Percentiles rank a stretch among this genome's conserved stretches.
These are phyloP conservation scores for Quercus engelmannii DNA, from an alignment of 306 rosid species.

Conservation along the genomic window DNA sequence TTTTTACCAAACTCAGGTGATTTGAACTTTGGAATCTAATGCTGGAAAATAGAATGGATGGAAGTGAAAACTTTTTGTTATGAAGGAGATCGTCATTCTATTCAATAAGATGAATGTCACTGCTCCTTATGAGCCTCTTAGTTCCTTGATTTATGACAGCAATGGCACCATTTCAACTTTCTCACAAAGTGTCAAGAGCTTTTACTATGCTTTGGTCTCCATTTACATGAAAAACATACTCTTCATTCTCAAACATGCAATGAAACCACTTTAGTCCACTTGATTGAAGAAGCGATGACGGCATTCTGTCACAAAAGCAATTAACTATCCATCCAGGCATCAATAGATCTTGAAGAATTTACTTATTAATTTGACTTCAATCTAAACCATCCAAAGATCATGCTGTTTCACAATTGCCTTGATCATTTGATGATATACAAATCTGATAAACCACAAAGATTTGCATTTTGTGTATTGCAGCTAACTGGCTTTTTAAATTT, in stretches of 20 bases:
- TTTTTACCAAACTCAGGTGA: neutral
- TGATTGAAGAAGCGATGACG: conserved; percentile 61
- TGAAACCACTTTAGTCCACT: conserved; percentile 63
- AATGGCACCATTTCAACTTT: conserved; percentile 34
- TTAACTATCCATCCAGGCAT: neutral
- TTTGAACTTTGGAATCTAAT: neutral
- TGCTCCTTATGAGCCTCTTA: conserved; percentile 51
- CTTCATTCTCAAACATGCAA: conserved; percentile 42
- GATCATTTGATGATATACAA: no score
- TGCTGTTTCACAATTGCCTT: no score
- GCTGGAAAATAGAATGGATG: neutral
- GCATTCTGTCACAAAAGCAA: conserved; percentile 42
- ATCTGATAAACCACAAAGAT: no score
- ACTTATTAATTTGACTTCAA: neutral
- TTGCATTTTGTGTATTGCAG: no score
- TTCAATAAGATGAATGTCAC: conserved; percentile 40
- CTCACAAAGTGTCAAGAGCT: conserved; percentile 42
- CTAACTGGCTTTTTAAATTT: neutral
- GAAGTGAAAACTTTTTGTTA: conserved; percentile 27
- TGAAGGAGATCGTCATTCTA: conserved; percentile 37
- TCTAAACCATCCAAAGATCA: neutral
- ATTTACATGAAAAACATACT: conserved; percentile 40
- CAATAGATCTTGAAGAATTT: no score
- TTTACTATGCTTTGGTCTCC: conserved; percentile 53
- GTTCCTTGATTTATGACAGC: conserved; percentile 44